Evolutionary conservation across 2,329 filamentous ascomycete species (phyloP).

Genomic region (Ophiocordyceps camponoti-saundersi): DNA sequence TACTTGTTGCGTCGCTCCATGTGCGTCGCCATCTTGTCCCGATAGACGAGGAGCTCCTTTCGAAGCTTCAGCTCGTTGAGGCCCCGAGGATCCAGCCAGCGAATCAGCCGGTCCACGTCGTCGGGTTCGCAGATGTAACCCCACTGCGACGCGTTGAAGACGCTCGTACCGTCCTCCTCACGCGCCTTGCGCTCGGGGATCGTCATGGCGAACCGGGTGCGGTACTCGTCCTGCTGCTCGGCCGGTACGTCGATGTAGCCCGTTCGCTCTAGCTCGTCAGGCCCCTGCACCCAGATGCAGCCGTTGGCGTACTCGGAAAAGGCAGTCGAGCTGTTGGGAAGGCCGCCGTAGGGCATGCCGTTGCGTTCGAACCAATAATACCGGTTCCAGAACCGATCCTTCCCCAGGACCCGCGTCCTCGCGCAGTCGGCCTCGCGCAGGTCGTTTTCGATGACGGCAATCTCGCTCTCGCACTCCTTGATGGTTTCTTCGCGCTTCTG

Average conservation of each 20-base stretch:
- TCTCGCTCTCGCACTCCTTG: conserved; percentile 68
- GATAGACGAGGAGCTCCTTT: conserved; percentile 68
- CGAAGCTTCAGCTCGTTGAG: conserved; percentile 72
- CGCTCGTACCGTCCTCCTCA: conserved; percentile 71
- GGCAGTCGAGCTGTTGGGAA: conserved; percentile 77
- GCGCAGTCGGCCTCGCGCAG: conserved; percentile 87
- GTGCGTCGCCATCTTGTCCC: conserved; percentile 56
- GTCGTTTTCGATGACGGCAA: conserved; percentile 75
- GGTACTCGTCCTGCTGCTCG: conserved; percentile 60
- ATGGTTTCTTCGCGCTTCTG: conserved; percentile 72
- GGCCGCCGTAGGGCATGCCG: conserved; percentile 85
- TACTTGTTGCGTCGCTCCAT: conserved; percentile 72
- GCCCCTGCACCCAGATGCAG: conserved; percentile 90
- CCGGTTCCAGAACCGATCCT: conserved; percentile 93
- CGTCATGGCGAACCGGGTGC: conserved; percentile 61
- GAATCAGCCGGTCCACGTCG: conserved; percentile 60
- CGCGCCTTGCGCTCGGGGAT: conserved; percentile 68
- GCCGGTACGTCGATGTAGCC: conserved; percentile 68
- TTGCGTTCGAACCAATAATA: conserved; percentile 99
- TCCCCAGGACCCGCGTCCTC: conserved; percentile 73
- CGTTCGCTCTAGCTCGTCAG: conserved; percentile 70
- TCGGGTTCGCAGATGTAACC: conserved; percentile 75
- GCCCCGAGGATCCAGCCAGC: conserved; percentile 79
- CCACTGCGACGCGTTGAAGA: conserved; percentile 69
- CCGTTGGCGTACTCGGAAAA: conserved; percentile 83